These are phyloP conservation scores for Pythium periplocum DNA, from an alignment of 352 stramenopile genomes.

Conservation along the genomic window DNA sequence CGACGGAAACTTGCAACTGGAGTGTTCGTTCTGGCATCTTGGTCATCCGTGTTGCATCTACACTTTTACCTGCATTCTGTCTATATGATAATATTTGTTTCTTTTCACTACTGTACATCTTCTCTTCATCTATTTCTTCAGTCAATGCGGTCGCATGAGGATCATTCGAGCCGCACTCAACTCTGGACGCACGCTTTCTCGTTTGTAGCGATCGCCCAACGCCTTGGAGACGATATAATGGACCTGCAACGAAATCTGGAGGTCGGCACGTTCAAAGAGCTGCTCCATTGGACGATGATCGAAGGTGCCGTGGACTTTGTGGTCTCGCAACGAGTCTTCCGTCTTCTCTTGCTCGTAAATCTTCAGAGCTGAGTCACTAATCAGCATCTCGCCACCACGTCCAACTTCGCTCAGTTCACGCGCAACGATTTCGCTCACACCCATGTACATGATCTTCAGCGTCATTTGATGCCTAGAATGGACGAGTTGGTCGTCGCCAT, in stretches of 20 bases:
- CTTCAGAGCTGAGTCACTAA: conserved; percentile 44
- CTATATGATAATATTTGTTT: not conserved
- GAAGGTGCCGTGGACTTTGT: conserved; percentile 19
- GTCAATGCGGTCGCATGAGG: conserved; percentile 11
- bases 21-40: not conserved
- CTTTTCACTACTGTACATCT: not conserved
- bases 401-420: conserved; percentile 63
- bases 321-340: not conserved
- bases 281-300: conserved; percentile 3
- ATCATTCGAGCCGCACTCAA: conserved; percentile 11
- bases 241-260: conserved; percentile 14
- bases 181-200: conserved; percentile 15
- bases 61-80: not conserved
- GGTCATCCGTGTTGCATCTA: not conserved
- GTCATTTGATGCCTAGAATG: conserved; percentile 66
- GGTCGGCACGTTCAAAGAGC: conserved; percentile 10
- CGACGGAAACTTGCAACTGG: not conserved
- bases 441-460: conserved; percentile 73
- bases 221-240: conserved; percentile 11
- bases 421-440: conserved; percentile 58
- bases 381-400: conserved; percentile 61
- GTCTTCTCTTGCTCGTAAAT: conserved; percentile 38
- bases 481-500: conserved; percentile 56
- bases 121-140: not conserved
- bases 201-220: conserved; percentile 16